These are phyloP conservation scores for Colletotrichum cordylinicola DNA, from an alignment of 2,329 filamentous ascomycete species.

Conservation along the genomic window DNA sequence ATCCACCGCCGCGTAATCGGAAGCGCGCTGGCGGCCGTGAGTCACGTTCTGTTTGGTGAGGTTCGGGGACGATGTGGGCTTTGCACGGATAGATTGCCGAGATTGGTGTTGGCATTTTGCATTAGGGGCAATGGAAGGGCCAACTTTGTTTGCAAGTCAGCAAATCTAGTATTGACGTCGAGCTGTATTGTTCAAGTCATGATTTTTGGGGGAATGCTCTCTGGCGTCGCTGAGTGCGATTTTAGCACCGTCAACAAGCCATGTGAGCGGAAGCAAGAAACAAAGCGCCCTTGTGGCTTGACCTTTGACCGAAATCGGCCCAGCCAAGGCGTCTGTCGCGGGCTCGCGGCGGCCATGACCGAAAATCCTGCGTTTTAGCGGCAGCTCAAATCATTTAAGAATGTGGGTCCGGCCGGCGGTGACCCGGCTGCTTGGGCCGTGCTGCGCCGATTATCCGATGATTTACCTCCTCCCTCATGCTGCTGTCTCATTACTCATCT, in stretches of 20 bases:
- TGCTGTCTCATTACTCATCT: background rate
- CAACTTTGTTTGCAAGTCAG: background rate
- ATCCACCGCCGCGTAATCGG: conserved; percentile 16
- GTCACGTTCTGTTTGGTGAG: conserved; percentile 12
- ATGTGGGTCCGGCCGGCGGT: conserved; percentile 1
- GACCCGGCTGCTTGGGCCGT: conserved; percentile 3
- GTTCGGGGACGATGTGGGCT: conserved; percentile 13
- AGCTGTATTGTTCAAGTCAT: background rate
- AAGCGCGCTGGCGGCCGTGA: conserved; percentile 11
- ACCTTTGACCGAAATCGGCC: conserved; percentile 5
- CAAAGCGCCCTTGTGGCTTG: background rate
- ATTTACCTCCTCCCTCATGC: background rate
- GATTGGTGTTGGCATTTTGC: conserved; percentile 5
- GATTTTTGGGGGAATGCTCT: background rate
- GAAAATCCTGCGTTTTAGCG: conserved; percentile 14
- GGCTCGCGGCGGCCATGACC: background rate
- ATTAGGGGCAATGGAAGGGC: background rate
- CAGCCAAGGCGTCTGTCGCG: background rate
- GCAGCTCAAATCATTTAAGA: conserved; percentile 8
- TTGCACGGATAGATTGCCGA: conserved; percentile 20
- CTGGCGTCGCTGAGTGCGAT: background rate
- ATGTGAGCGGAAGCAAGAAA: background rate
- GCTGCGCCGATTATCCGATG: conserved; percentile 12
- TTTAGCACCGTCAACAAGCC: background rate
- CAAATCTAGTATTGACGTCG: background rate